These are phyloP conservation scores for Picocystis sp. DNA, from an alignment of 163 green algal species.

Conservation along the genomic window DNA sequence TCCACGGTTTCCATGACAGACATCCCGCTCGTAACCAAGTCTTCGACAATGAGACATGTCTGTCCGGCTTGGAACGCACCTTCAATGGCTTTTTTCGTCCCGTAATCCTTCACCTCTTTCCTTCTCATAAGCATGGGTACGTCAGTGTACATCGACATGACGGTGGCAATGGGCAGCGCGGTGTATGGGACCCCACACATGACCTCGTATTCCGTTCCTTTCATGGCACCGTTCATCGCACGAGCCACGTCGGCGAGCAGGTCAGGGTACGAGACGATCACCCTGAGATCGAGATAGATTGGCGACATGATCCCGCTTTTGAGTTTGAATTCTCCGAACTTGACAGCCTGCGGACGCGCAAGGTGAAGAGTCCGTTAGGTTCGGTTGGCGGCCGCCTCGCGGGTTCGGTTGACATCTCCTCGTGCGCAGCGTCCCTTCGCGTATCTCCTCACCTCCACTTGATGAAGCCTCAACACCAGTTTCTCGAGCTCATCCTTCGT, in stretches of 20 bases:
- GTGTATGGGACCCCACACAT: slow-evolving; percentile 99
- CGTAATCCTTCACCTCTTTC: slow-evolving; percentile 98
- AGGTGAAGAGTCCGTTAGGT: too few relatives aligned
- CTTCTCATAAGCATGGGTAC: slow-evolving; percentile 93
- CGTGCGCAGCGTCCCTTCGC: neutral
- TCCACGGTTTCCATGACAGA: slow-evolving; percentile 95
- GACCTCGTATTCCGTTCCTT: slow-evolving; percentile 60
- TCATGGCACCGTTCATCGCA: slow-evolving; percentile 44
- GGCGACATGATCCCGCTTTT: slow-evolving; percentile 92
- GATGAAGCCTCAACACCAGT: slow-evolving; percentile 75
- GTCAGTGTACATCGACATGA: slow-evolving; percentile 75
- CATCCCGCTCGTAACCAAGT: slow-evolving; percentile 89
- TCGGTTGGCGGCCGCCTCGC: neutral
- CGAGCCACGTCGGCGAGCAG: slow-evolving; percentile 75
- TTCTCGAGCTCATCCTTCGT: slow-evolving; percentile 55
- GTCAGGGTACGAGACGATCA: slow-evolving; percentile 95
- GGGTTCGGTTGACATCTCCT: neutral
- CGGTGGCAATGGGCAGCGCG: slow-evolving; percentile 93
- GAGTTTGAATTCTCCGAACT: slow-evolving; percentile 98
- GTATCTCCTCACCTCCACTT: slow-evolving; percentile 52
- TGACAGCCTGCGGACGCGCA: slow-evolving; percentile 59
- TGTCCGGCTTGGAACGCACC: slow-evolving; percentile 73
- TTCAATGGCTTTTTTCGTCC: slow-evolving; percentile 94
- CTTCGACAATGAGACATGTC: slow-evolving; percentile 91
- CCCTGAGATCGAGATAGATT: slow-evolving; percentile 94